Base-by-base conservation (phyloP, 2,329 filamentous ascomycete species). In the Amauroascus verrucosus region DNA sequence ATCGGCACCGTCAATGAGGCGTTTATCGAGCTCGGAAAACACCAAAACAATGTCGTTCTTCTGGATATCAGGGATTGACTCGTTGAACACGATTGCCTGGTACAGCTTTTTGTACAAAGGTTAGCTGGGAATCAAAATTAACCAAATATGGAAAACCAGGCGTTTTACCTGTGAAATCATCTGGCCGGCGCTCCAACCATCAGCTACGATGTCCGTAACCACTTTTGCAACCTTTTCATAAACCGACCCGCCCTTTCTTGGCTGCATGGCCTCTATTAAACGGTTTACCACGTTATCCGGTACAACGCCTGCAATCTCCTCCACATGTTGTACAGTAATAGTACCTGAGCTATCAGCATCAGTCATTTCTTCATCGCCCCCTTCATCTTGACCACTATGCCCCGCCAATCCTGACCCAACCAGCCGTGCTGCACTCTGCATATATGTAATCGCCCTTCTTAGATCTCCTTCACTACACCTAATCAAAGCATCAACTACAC, bases 241-340 rank as follows among this genome's bases (percentile, higher is more conserved):
- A 0, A 82, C 76, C 13, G 79, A 76, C 0, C 78, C 78, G 35
- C 77, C 76, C 22, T 78, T 78, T 59, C 75, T 79, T 3, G 88
- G 87, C 60, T 86, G 84, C 73, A 97, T 86, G 16, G 88, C 85
- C 56, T 81, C 72, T 11, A 88, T 74, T 14, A 98, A 76, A 7
- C 69, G 71, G 53, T 85, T 78, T 48, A 98, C 81, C 1, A 88
- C 87, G 9, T 67, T 62, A 13, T 83, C 78, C 0, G 94, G 93
- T 60, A 99, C 90, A 1, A 97, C 88, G 53, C 94, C 93, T 0
- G 93, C 91, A 66, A 98, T 98, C 63, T 98, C 93, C 66, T 97
- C 88, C 45, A 98, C 81, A 50, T 82, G 87, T 61, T 81, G 81
- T 35, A 90, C 78, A 0, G 89, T 91, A 45, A 97, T 81, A 11